Base-by-base conservation (phyloP, 2,329 filamentous ascomycete genomes). In the Colletotrichum eleusines region DNA sequence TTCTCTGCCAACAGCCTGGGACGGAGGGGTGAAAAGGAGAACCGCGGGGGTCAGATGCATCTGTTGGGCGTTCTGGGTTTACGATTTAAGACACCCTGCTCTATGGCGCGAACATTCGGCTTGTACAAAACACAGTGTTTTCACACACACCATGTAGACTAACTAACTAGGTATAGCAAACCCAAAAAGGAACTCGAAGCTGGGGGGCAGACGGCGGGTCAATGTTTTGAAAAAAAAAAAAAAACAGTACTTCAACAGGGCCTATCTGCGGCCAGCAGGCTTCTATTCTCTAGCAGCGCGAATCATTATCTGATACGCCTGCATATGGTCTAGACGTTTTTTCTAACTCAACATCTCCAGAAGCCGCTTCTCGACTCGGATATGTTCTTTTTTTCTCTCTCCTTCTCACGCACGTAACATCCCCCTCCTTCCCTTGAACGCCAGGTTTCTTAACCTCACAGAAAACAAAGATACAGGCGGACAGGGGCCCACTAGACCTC, bases 1-100 rank as follows among this genome's bases (percentile, higher is more conserved):
- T 18, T 23, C 2, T 16, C n/a, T 20, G 28, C 44, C 53, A 61
- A 20, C 51, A 42, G 26, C 48, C 18, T 26, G n/a, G 46, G 35
- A 55, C 54, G 48, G 42, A 42, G 26, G 18, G 44, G 16, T 28
- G 50, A 23, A 33, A 38, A 31, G 46, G 18, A 20, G 48, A 18
- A 35, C 54, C n/a, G 48, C 40, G 46, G 31, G 46, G 53, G 53
- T 65, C 23, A 54, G 71, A 58, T 71, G 71, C 68, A 71, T 71
- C 51, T 63, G 44, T 57, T 67, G 48, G 65, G 72, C 66, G 72
- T 72, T 73, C 58, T 64, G 70, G 69, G 55, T 65, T 63, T 44
- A 60, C 40, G 70, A 50, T 31, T 66, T 63, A 57, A 62, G 72
- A 70, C 72, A 72, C 58, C 66, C 65, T 73, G 61, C 62, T 73